Evolutionary conservation across 768 basidiomycete species (phyloP), one percentile per base, ranked within the genome.

Genomic region (Termitomyces heimii): DNA sequence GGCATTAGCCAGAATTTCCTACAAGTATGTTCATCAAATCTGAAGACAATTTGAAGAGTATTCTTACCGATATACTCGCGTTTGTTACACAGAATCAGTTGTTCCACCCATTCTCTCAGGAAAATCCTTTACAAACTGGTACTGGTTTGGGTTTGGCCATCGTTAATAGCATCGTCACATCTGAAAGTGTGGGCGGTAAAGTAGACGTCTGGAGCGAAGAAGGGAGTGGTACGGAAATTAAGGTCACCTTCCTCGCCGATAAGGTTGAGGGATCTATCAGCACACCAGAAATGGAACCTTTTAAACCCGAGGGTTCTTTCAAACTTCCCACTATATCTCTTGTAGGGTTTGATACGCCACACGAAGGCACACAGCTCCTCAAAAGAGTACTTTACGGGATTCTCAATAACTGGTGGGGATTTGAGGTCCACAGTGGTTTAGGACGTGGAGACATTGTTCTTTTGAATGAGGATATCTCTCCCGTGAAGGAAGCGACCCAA

Each of bases 61-160:
- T 60, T 48, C 39, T 55, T 40, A 22, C 52, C 5, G 3, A n/a
- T 46, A 42, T 31, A 26, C 54, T 57, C 31, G 47, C 51, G 28
- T 40, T 45, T 52, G 42, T 20, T 1, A 43, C 28, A 57, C 62
- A 90, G 89, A 94, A 97, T 64, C 92, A 95, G 73, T 77, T 98
- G 5, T 98, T 97, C 75, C 95, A 96, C 63, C 95, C 95, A 0
- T 98, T 98, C 73, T 94, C 94, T 0, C 95, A 98, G 74, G 95
- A 97, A 71, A 95, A 96, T 63, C 94, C 94, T 0, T 70, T 96
- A 5, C 93, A 95, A 65, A 86, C 92, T 1, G 94, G 94, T 1
- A 97, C 94, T 1, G 95, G 94, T 5, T 81, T 98, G 8, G 95
- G 95, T 10, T 83, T 97, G 24, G 94, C 95, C 32, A 97, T 98